Evolutionary conservation across 139 green algal species (phyloP), one percentile per base, ranked within the genome.

Genomic region (Chlorella sp.): DNA sequence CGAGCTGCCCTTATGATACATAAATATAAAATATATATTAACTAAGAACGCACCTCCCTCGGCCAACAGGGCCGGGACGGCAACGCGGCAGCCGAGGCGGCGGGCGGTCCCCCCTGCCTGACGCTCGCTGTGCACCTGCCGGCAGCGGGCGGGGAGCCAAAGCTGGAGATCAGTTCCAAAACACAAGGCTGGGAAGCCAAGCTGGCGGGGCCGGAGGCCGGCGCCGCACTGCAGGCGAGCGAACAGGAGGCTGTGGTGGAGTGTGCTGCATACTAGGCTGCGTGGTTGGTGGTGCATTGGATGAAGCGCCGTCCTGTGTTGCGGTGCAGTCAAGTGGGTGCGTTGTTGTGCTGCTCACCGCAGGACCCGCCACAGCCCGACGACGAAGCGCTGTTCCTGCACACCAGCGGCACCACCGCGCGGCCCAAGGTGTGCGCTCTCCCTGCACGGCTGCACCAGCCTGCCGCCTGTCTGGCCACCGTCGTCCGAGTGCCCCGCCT

Each of bases 401-500:
- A 98, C 92, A 98, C 95, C 56, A 93, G 80, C 57, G 95, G 95
- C 55, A 98, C 95, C 20, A 98, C 95, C 4, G 88, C 80, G 68
- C 88, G 90, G 16, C 93, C 95, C 74, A 98, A 98, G 91, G 69
- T 55, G 34, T 3, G 65, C 30, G 30, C 30, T n/a, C n/a, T n/a
- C n/a, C n/a, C n/a, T n/a, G n/a, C n/a, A n/a, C n/a, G n/a, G n/a
- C n/a, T n/a, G n/a, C n/a, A n/a, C n/a, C n/a, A n/a, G n/a, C n/a
- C n/a, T n/a, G n/a, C n/a, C n/a, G n/a, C n/a, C n/a, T n/a, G n/a
- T n/a, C n/a, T n/a, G n/a, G n/a, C n/a, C n/a, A n/a, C n/a, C n/a
- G n/a, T n/a, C n/a, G n/a, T n/a, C n/a, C n/a, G n/a, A n/a, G n/a
- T n/a, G n/a, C n/a, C n/a, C n/a, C n/a, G n/a, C n/a, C n/a, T n/a